Percentiles rank a stretch among this genome's conserved stretches.
Evolutionary conservation across 805 yeast species (phyloP).

Genomic region (Starmerella stigmatis): DNA sequence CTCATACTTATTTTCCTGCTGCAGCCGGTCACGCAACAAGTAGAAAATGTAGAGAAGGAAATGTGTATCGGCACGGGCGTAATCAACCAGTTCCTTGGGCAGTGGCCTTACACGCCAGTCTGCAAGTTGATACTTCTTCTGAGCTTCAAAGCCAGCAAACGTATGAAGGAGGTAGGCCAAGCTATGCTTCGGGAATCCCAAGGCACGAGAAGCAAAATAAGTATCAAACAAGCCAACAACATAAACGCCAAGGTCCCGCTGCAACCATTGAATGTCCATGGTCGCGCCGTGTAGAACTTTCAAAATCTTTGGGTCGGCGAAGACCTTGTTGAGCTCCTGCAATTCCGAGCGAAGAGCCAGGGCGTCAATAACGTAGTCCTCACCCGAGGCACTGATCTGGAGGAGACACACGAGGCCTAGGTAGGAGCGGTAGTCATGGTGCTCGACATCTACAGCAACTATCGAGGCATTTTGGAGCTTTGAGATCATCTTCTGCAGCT

Average conservation of each 20-base stretch:
- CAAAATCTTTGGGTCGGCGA: constrained; percentile 67
- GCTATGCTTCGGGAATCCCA: constrained; percentile 74
- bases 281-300: constrained; percentile 94
- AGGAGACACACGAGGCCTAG: constrained; percentile 84
- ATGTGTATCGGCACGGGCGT: constrained; percentile 94
- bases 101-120: constrained; percentile 94
- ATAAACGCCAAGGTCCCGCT: constrained; percentile 86
- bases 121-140: constrained; percentile 89
- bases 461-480: constrained; percentile 44
- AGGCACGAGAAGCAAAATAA: constrained; percentile 69
- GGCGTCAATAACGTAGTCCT: constrained; percentile 83
- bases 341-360: constrained; percentile 66
- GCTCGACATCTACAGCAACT: constrained; percentile 91
- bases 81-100: constrained; percentile 59
- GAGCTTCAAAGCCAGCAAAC: constrained; percentile 73
- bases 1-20: constrained; percentile 38
- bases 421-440: constrained; percentile 84
- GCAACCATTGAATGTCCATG: constrained; percentile 96
- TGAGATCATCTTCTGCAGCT: constrained; percentile 44
- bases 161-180: constrained; percentile 73
- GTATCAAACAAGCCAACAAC: constrained; percentile 87
- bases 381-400: constrained; percentile 78
- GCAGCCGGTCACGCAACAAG: constrained; percentile 51
- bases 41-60: constrained; percentile 74
- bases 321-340: constrained; percentile 54